Evolutionary conservation across 805 yeast species (phyloP).

Genomic region (Cyberlindnera petersonii): DNA sequence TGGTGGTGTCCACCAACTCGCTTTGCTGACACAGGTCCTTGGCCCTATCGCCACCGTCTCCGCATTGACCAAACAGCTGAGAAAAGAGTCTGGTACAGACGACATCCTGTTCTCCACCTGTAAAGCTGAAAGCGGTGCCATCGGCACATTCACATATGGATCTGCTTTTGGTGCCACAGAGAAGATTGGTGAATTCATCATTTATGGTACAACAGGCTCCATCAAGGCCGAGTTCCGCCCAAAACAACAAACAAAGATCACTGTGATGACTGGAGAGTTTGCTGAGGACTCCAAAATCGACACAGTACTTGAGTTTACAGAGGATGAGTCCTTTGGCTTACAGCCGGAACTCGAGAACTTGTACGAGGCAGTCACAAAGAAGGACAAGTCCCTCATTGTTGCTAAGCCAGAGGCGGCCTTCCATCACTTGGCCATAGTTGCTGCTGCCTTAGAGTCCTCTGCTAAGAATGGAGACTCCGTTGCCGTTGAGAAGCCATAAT

Average conservation of each 20-base stretch:
- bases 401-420: constrained; percentile 76
- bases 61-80: constrained; percentile 74
- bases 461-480: constrained; percentile 47
- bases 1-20: constrained; percentile 96
- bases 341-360: constrained; percentile 52
- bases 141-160: constrained; percentile 29
- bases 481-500: constrained; percentile 36
- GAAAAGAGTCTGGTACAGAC: constrained; percentile 74
- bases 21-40: constrained; percentile 74
- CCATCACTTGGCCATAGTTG: constrained; percentile 90
- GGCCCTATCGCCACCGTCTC: constrained; percentile 70
- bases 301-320: constrained; percentile 28
- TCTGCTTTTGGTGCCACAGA: constrained; percentile 69
- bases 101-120: constrained; percentile 75
- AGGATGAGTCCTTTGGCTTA: constrained; percentile 51
- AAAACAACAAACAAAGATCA: constrained; percentile 30
- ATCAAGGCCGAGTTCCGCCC: constrained; percentile 60
- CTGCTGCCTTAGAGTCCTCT: constrained; percentile 76
- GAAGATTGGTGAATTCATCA: constrained; percentile 60
- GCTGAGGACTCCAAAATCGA: constrained; percentile 23
- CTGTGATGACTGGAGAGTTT: constrained; percentile 32
- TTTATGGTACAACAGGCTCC: constrained; percentile 80
- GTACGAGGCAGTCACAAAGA: constrained; percentile 53
- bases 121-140: constrained; percentile 80
- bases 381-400: constrained; percentile 54